Conservation (phyloP, 495 filamentous ascomycete genomes). For the Cairneyella variabilis region DNA sequence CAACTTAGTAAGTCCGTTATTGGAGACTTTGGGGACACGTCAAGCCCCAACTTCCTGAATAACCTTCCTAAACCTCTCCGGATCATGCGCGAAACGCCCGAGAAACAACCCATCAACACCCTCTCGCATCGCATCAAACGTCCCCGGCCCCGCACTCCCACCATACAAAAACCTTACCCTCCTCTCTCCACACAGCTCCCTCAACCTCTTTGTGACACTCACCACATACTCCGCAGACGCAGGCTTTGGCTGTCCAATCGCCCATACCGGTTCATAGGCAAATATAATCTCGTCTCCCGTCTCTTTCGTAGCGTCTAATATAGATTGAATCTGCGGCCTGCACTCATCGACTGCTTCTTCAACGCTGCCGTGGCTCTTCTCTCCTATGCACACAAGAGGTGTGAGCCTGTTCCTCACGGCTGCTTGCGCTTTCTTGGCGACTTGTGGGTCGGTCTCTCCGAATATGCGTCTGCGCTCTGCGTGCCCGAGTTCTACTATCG, state of each 20-base stretch:
- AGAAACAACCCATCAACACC: slow-evolving; percentile 81
- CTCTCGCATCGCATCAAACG: slow-evolving; percentile 60
- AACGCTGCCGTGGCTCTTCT: slow-evolving; percentile 45
- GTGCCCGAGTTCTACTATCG: slow-evolving; percentile 73
- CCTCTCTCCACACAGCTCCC: slow-evolving; percentile 43
- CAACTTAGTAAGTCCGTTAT: too few relatives aligned
- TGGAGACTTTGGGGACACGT: too few relatives aligned
- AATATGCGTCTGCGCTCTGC: slow-evolving; percentile 70
- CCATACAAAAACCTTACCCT: slow-evolving; percentile 70
- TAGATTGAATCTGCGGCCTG: slow-evolving; percentile 54
- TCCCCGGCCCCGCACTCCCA: slow-evolving; percentile 73
- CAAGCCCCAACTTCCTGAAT: slow-evolving; percentile 57
- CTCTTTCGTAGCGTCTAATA: slow-evolving; percentile 51
- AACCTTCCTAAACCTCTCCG: slow-evolving; percentile 60
- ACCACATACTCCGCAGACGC: slow-evolving; percentile 69
- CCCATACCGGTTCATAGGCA: slow-evolving; percentile 89
- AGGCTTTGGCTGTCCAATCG: slow-evolving; percentile 72
- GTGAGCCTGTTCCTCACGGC: slow-evolving; percentile 63
- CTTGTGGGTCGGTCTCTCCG: slow-evolving; percentile 62
- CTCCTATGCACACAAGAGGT: slow-evolving; percentile 78
- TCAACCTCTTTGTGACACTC: slow-evolving; percentile 60
- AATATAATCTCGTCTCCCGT: slow-evolving; percentile 57
- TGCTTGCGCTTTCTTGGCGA: slow-evolving; percentile 63
- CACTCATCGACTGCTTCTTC: slow-evolving; percentile 63
- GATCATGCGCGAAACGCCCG: slow-evolving; percentile 76